Evolutionary conservation across 2,329 filamentous ascomycete species (phyloP), one percentile per base, ranked within the genome.

Genomic region (Penicillium sp.): DNA sequence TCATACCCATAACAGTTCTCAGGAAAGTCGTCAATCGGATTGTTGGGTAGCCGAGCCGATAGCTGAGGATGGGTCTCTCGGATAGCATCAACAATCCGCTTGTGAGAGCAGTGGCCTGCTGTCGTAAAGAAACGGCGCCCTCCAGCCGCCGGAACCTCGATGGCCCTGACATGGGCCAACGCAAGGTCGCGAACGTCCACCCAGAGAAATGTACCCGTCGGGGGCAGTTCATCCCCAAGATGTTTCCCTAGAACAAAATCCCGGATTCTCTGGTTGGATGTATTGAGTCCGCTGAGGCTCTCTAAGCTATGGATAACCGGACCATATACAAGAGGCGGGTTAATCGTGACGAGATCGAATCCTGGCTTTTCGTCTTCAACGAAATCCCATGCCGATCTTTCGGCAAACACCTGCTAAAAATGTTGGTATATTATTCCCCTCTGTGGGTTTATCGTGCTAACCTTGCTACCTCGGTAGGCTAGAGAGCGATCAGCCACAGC

Each of bases 381-480:
- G 45, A 55, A 55, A 11, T 55, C 52, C 52, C 52, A 55, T 45
- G 52, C 52, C n/a, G 52, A 5, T 50, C 30, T 50, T 26, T 50
- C 48, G 5, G 23, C 23, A 26, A 26, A 26, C 23, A 5, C 23
- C 47, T 49, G 29, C 3, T 41, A 3, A 3, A 11, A 17, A 17
- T 11, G 38, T 23, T 7, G 6, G 23, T 23, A 49, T 19, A 19
- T 19, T 48, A 23, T 8, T 49, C 13, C 19, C 29, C 19, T 7
- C 2, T 47, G 45, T 4, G 7, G 29, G 29, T 38, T 44, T n/a
- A 45, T 38, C 45, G 52, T n/a, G 38, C 45, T 45, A 8, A 45
- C 38, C 26, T 55, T 55, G 17, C 52, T 55, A 7, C 35, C 52
- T n/a, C 52, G 52, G 19, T 55, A 55, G 35, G 52, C 3, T 9